Evolutionary conservation across 768 basidiomycete genomes (phyloP), one percentile per base, ranked within the genome.

Genomic region (Trametes cubensis): DNA sequence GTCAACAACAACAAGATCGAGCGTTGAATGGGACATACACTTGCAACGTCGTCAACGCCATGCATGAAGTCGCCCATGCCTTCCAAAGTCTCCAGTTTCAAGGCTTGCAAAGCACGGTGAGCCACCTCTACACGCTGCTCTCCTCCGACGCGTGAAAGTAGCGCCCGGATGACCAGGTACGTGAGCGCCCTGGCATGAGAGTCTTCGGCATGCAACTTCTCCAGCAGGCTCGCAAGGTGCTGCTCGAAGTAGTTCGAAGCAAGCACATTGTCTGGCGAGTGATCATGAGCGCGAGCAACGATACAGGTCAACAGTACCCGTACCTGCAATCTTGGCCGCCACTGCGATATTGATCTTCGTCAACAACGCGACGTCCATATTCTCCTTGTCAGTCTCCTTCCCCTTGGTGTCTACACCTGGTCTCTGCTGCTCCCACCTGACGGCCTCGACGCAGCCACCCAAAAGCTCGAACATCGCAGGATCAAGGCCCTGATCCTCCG

Each of bases 251-350:
- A 67, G 41, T 80, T 76, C 0, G 87, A 89, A 3, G 71, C 71
- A 11, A 87, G 68, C 53, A 93, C 83, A 61, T 90, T 92, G 51
- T 84, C 92, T 52, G 15, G 11, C 20, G 15, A 46, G 21, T 14
- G 13, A 14, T 40, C 6, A 41, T 49, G 6, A 48, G 34, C 28
- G 13, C 14, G 58, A 23, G 46, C 14, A 34, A 58, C 20, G 40
- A 57, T 60, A 62, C 4, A 11, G 46, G 44, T 46, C 28, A 6
- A 26, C 4, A 41, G 23, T 46, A 23, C 49, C 71, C 73, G 39
- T 60, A 92, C 92, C 83, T 54, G 91, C 90, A 58, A 94, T 84
- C 67, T 82, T 82, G 25, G 77, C 73, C 1, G 85, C 80, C 23
- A 94, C 69, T 0, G 74, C 77, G 38, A 82, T 60, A 67, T 94